Evolutionary conservation across 179 eudicot species (phyloP), one percentile per base, ranked within the genome.

Genomic region (Sideroxylon spinosum): DNA sequence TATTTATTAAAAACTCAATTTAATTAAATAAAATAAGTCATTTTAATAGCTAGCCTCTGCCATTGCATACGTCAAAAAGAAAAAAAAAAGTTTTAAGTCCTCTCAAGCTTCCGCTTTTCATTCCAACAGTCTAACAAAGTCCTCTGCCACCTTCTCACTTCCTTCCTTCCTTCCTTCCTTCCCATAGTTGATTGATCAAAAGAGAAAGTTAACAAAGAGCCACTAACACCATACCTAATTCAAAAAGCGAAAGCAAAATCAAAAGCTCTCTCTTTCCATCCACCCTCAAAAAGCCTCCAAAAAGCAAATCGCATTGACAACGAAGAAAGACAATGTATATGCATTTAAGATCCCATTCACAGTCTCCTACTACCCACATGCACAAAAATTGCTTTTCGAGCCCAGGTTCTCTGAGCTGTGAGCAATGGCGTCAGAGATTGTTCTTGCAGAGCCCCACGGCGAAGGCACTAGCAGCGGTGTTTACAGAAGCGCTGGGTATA

Each of bases 381-480:
- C 75, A 68, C 67, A 75, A n/a, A n/a, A n/a, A 64, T 69, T 55
- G 8, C 68, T 81, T 57, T 69, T 17, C 78, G 73, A 26, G 53
- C 74, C 56, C 77, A 50, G 20, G 44, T 44, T 69, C 82, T 76
- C n/a, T 50, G 69, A 46, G 49, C 57, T 55, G 71, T 52, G 28
- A 69, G 70, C 81, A 68, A 88, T 89, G 89, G 56, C 82, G 13
- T 81, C 91, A 9, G 99, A 95, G 76, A 91, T 95, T 62, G 93
- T 95, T 84, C 72, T 83, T 77, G 86, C 88, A 71, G 98, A 93
- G 63, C 93, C 94, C 46, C 52, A 76, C 23, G 56, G 78, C 53
- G 84, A 69, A 56, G 81, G 83, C 52, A 82, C 77, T 7, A 84
- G 82, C 2, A 76, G 89, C n/a, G 71, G 60, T 44, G 53, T 68